A percentile compares a stretch with the other conserved stretches of the same genome.
These are phyloP conservation scores for Solanum pinnatisectum DNA, from an alignment of 257 asterid species.

Conservation along the genomic window DNA sequence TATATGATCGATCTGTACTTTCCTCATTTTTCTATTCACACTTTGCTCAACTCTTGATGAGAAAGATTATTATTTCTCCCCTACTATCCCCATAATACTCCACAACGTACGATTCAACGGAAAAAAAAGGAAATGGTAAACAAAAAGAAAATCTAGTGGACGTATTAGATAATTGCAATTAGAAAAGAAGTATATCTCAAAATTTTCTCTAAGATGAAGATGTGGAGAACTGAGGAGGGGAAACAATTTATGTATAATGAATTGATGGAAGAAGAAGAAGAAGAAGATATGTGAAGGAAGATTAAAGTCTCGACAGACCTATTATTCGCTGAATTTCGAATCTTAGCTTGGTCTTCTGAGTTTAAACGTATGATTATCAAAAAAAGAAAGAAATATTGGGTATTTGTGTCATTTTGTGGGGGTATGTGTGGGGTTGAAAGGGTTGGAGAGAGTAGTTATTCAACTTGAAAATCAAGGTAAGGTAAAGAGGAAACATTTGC, in stretches of 20 bases:
- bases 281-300: neutral
- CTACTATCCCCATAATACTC: neutral
- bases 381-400: neutral
- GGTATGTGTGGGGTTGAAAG: neutral
- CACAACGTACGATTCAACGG: neutral
- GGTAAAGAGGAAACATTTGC: constrained; percentile 84
- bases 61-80: neutral
- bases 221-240: neutral
- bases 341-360: too few species aligned
- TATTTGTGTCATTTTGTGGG: neutral
- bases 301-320: neutral
- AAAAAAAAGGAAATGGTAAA: neutral
- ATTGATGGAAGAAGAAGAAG: neutral
- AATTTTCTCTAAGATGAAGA: neutral
- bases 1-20: neutral
- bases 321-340: neutral
- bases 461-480: constrained; percentile 69
- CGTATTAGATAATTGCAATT: neutral
- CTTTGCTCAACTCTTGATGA: neutral
- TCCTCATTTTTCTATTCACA: neutral
- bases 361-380: neutral
- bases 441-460: constrained; percentile 18
- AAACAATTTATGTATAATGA: neutral
- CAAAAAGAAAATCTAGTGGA: neutral
- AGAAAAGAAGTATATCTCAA: neutral